Conservation (phyloP, 108 stramenopile genomes). For the Stephanodiscus triporus region DNA sequence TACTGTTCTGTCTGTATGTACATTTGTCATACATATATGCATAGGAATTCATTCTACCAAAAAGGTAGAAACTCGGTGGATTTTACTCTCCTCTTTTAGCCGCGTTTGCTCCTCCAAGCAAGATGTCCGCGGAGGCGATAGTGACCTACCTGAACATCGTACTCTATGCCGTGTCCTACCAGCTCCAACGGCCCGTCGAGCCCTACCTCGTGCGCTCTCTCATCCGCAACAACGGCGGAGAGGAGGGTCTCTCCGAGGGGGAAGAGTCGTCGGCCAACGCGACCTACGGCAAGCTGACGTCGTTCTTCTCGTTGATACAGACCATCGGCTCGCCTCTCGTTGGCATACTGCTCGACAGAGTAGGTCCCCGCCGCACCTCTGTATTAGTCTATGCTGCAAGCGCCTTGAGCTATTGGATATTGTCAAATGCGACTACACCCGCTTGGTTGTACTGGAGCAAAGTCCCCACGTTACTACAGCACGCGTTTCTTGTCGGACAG, state of each 20-base stretch:
- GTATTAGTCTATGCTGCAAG: constrained; percentile 66
- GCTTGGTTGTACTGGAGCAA: constrained; percentile 64
- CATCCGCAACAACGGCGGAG: constrained; percentile 18
- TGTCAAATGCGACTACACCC: constrained; percentile 59
- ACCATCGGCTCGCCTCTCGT: constrained; percentile 73
- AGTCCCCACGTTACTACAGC: constrained; percentile 71
- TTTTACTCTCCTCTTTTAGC: no score
- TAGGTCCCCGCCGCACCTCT: constrained; percentile 63
- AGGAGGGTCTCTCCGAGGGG: constrained; percentile 13
- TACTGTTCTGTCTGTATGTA: no score
- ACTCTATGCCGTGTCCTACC: constrained; percentile 77
- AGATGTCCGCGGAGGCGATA: constrained; percentile 37
- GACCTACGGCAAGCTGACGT: constrained; percentile 74
- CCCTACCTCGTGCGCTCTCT: constrained; percentile 75
- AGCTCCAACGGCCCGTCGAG: constrained; percentile 81
- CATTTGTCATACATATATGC: no score
- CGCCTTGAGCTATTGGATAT: constrained; percentile 64
- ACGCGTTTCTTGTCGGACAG: constrained; percentile 82
- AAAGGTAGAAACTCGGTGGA: no score
- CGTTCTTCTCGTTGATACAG: constrained; percentile 74
- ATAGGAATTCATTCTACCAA: no score
- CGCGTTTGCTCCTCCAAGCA: neutral
- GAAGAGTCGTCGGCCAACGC: constrained; percentile 46
- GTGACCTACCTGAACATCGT: constrained; percentile 75
- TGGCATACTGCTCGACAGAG: constrained; percentile 66